Conservation (phyloP, 2,329 filamentous ascomycete genomes). For the Aureobasidium mangrovei region DNA sequence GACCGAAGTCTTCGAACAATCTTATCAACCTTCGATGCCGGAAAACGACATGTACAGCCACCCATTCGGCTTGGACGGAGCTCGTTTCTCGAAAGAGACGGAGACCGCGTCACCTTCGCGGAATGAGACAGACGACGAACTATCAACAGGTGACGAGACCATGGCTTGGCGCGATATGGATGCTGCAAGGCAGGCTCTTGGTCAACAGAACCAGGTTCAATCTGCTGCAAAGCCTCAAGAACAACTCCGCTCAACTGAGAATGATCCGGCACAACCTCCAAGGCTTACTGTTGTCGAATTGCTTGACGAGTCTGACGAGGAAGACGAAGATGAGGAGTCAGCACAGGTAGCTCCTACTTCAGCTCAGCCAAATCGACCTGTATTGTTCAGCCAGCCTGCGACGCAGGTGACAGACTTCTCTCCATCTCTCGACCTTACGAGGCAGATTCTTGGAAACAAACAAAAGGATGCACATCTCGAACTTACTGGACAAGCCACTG, state of each 20-base stretch:
- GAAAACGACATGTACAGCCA: slow-evolving; percentile 7
- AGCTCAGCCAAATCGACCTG: not conserved
- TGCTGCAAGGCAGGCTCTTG: slow-evolving; percentile 10
- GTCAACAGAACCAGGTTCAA: not conserved
- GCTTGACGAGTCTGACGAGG: slow-evolving; percentile 17
- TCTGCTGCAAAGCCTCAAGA: slow-evolving; percentile 3
- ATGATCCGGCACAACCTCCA: not conserved
- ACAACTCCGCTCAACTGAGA: slow-evolving; percentile 19
- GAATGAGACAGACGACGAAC: not conserved
- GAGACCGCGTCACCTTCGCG: not conserved
- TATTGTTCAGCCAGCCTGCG: not conserved
- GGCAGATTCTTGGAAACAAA: not conserved
- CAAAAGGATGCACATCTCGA: slow-evolving; percentile 3
- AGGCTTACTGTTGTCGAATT: slow-evolving; percentile 3
- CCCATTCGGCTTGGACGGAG: not conserved
- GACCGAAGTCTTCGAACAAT: not conserved
- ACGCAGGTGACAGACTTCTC: not conserved
- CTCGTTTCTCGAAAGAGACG: not conserved
- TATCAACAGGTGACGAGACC: not conserved
- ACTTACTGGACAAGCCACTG: not conserved
- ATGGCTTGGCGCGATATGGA: slow-evolving; percentile 11
- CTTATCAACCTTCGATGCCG: slow-evolving; percentile 6
- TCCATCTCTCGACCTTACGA: not conserved
- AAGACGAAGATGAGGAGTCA: slow-evolving; percentile 19
- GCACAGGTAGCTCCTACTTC: not conserved